phyloP scores from a whole-genome alignment of 345 rosid genomes.

The Dovyalis caffra region DNA sequence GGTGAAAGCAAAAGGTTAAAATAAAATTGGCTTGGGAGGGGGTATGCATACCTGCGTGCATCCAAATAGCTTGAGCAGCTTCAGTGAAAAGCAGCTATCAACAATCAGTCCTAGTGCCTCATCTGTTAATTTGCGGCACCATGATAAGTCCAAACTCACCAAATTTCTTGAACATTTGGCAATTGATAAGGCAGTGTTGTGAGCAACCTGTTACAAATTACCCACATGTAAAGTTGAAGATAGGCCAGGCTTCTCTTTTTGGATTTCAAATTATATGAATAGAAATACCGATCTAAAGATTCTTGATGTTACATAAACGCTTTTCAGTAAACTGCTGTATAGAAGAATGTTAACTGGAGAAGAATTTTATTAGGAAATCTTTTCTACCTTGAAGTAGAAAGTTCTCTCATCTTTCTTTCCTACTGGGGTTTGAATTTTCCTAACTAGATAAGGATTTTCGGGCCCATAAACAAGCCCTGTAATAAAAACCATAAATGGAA shows the following conservation, averaged over 20 bases:
- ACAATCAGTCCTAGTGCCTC: slow-evolving; percentile 20
- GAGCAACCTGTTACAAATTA: slow-evolving; percentile 12
- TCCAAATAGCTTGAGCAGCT: slow-evolving; percentile 18
- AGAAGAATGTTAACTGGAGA: not conserved
- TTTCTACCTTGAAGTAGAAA: not conserved
- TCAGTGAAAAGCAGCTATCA: slow-evolving; percentile 20
- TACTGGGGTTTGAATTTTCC: not conserved
- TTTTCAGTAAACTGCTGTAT: not conserved
- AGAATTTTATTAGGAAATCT: not conserved
- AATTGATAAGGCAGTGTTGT: slow-evolving; percentile 17
- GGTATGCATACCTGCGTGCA: slow-evolving; percentile 20
- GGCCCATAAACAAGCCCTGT: no score
- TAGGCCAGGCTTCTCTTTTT: not conserved
- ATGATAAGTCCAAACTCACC: slow-evolving; percentile 19
- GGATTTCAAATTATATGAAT: not conserved
- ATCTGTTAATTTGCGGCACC: slow-evolving; percentile 24
- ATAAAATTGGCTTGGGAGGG: not conserved
- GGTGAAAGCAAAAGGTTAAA: not conserved
- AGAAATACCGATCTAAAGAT: not conserved
- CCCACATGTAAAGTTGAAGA: not conserved
- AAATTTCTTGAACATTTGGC: slow-evolving; percentile 13
- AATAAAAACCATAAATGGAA: no score
- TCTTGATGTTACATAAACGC: not conserved
- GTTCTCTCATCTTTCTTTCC: not conserved
- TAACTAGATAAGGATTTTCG: no score